Conservation (phyloP, 495 filamentous ascomycete species). For the Amorphotheca resinae region DNA sequence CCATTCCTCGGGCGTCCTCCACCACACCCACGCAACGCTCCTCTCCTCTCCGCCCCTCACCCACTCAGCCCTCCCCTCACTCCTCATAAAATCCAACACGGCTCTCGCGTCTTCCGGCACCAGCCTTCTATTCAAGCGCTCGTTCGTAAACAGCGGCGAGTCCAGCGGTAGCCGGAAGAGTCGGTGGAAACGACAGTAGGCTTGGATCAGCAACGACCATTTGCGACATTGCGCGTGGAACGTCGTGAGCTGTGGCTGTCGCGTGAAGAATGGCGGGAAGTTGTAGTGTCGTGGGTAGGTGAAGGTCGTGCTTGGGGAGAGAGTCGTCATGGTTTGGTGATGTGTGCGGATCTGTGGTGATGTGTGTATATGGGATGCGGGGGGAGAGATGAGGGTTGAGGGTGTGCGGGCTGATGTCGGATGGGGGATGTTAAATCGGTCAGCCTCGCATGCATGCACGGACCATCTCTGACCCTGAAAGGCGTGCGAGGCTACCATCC, state of each 20-base stretch:
- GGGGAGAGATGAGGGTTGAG: no score
- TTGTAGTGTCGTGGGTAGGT: slow-evolving; percentile 40
- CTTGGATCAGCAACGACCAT: slow-evolving; percentile 75
- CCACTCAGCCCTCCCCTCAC: slow-evolving; percentile 59
- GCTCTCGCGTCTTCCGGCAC: slow-evolving; percentile 46
- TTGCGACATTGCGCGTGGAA: slow-evolving; percentile 63
- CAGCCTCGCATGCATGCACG: no score
- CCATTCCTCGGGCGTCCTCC: slow-evolving; percentile 65
- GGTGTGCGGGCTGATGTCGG: no score
- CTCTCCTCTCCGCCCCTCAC: slow-evolving; percentile 24
- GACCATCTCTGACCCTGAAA: no score
- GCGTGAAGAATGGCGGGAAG: slow-evolving; percentile 68
- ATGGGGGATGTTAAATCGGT: no score
- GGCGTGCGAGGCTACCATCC: no score
- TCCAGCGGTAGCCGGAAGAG: slow-evolving; percentile 56
- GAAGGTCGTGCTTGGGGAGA: slow-evolving; percentile 2
- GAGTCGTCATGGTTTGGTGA: not conserved
- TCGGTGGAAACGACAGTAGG: slow-evolving; percentile 69
- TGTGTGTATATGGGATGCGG: no score
- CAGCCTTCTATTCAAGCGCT: slow-evolving; percentile 40
- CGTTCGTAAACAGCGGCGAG: slow-evolving; percentile 41
- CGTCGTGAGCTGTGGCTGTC: slow-evolving; percentile 66
- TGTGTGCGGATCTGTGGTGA: no score
- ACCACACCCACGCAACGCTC: slow-evolving; percentile 41
- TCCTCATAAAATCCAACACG: slow-evolving; percentile 62